phyloP scores from a whole-genome alignment of 495 filamentous ascomycete genomes.

The Annulohypoxylon stygium region DNA sequence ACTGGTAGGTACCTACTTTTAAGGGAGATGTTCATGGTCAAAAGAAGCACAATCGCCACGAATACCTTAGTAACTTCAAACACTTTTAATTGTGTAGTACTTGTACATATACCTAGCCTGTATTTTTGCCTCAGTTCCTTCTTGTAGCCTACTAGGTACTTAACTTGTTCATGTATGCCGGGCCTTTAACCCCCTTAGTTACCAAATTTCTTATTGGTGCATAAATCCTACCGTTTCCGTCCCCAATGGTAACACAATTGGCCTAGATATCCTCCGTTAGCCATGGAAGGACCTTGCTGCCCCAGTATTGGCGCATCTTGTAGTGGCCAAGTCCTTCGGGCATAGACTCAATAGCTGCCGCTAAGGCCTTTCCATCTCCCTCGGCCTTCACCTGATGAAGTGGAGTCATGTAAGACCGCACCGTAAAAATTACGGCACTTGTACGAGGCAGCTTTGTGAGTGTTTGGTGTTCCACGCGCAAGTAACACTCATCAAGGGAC shows the following conservation, averaged over 20 bases:
- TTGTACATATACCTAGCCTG: too few species aligned
- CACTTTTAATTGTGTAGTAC: too few species aligned
- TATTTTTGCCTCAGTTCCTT: too few species aligned
- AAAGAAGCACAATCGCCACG: too few species aligned
- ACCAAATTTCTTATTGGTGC: neutral
- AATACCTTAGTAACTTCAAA: too few species aligned
- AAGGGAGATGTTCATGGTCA: too few species aligned
- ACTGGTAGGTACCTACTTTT: too few species aligned
- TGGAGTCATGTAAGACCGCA: constrained; percentile 80
- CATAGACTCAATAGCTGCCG: constrained; percentile 74
- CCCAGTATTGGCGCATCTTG: constrained; percentile 73
- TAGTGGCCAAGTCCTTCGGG: constrained; percentile 68
- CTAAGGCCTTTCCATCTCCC: constrained; percentile 70
- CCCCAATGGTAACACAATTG: neutral
- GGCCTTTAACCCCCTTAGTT: neutral
- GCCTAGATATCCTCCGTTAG: constrained; percentile 25
- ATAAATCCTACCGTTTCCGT: neutral
- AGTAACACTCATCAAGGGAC: constrained; percentile 39
- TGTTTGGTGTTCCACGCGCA: constrained; percentile 78
- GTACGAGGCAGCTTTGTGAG: constrained; percentile 75
- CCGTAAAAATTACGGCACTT: constrained; percentile 73
- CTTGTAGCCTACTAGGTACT: neutral
- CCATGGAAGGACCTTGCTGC: constrained; percentile 34
- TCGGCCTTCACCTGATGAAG: constrained; percentile 72
- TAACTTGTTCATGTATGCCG: neutral